phyloP scores from a whole-genome alignment of 2,329 filamentous ascomycete species.

The Dichotomopilus funicola region DNA sequence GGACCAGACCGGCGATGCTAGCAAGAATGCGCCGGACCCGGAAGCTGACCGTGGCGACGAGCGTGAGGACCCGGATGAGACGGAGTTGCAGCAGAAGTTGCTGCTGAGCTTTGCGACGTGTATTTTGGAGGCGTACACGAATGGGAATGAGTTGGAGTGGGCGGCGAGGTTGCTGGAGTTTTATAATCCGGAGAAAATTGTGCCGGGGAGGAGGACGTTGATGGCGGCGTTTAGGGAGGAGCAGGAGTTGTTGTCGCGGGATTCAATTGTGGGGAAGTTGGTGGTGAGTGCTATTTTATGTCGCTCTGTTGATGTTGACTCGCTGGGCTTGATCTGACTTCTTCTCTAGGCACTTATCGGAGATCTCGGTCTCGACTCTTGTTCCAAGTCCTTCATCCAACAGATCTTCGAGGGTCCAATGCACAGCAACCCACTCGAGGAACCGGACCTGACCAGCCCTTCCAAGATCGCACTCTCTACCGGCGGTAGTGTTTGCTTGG shows the following conservation, averaged over 20 bases:
- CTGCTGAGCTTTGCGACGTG: conserved; percentile 74
- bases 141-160: conserved; percentile 54
- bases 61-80: conserved; percentile 48
- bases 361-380: conserved; percentile 50
- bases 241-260: conserved; percentile 52
- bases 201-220: conserved; percentile 55
- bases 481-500: conserved; percentile 51
- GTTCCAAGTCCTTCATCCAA: conserved; percentile 40
- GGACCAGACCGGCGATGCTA: conserved; percentile 48
- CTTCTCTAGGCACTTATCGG: conserved; percentile 51
- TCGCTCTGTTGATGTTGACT: too few relatives aligned
- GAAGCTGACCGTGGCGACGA: conserved; percentile 51
- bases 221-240: conserved; percentile 60
- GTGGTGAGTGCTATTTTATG: conserved; percentile 44
- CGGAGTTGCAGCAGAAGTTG: conserved; percentile 55
- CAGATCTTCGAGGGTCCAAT: conserved; percentile 38
- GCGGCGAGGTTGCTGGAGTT: conserved; percentile 61
- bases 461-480: conserved; percentile 52
- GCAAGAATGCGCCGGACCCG: conserved; percentile 54
- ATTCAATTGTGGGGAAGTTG: conserved; percentile 65
- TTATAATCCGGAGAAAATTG: conserved; percentile 56
- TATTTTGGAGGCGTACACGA: conserved; percentile 66
- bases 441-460: conserved; percentile 26
- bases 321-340: neutral
- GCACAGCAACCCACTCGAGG: conserved; percentile 39